Evolutionary conservation across 2,329 filamentous ascomycete genomes (phyloP), one percentile per base, ranked within the genome.

Genomic region (Tricladium varicosporioides): DNA sequence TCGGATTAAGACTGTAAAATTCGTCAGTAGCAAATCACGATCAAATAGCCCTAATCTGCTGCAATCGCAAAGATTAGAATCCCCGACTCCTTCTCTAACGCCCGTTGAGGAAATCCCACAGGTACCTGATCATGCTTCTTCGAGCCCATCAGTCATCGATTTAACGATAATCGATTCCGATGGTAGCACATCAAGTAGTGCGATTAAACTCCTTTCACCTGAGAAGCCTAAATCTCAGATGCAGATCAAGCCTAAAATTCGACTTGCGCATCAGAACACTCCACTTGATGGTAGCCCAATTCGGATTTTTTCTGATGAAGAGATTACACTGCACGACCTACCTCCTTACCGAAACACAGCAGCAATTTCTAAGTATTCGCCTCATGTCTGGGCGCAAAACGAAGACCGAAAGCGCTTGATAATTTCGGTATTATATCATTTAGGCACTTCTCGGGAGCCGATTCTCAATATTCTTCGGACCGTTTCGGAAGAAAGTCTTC

Each of bases 341-440:
- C 22, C 22, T 27, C 22, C 22, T 27, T 27, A 27, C 22, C 22
- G 7, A 7, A 50, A 68, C 42, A 59, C 65, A 16, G 56, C 44
- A 8, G 57, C 58, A 11, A 67, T 70, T 54, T 59, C 64, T 9
- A 56, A 54, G 44, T 64, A 57, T 48, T 51, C 53, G 1, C 61
- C 60, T 48, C 33, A 53, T 7, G 47, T 45, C 15, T 70, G 64
- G 66, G 51, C 55, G 33, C 58, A 59, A 8, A 32, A 57, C 15
- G 15, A 33, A n/a, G 66, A 70, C 50, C 57, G 54, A 10, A 72
- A 74, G 42, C 71, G 76, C 5, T 64, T 78, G 1, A 60, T 80
- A 18, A 73, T 78, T 49, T 76, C 77, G 51, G 60, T 74, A 1
- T 63, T 80, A 1, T 57, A 63, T 7, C 67, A 73, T 10, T 66